phyloP scores from a whole-genome alignment of 805 yeast genomes.

The Lachancea dasiensis region DNA sequence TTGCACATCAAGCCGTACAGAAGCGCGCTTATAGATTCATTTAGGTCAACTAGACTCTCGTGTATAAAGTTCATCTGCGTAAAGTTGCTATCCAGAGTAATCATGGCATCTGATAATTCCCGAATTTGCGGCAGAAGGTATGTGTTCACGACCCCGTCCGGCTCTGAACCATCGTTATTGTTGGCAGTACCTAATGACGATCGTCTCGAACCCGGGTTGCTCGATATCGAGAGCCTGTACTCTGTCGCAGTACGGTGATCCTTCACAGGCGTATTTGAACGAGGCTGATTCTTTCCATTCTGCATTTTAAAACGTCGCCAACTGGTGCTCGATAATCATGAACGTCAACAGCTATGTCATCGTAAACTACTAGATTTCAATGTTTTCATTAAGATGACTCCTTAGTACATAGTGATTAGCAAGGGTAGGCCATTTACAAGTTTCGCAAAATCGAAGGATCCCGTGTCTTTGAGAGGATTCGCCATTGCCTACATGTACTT shows the following conservation, averaged over 20 bases:
- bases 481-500: constrained; percentile 30
- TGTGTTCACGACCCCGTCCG: constrained; percentile 29
- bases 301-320: constrained; percentile 1
- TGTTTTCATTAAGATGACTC: neutral
- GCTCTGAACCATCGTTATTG: constrained; percentile 10
- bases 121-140: constrained; percentile 38
- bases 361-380: neutral
- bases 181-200: constrained; percentile 23
- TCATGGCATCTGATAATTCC: constrained; percentile 43
- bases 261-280: constrained; percentile 11
- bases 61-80: constrained; percentile 53
- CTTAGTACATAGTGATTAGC: neutral
- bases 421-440: no score
- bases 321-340: no score
- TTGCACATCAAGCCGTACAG: constrained; percentile 76
- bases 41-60: constrained; percentile 55
- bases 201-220: constrained; percentile 32
- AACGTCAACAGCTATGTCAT: no score
- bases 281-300: neutral
- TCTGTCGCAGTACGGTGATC: constrained; percentile 29
- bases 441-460: no score
- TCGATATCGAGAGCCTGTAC: constrained; percentile 37
- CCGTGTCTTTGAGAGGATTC: no score
- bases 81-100: constrained; percentile 54
- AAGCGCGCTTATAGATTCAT: constrained; percentile 73